Conservation (phyloP, 2,329 filamentous ascomycete genomes). For the Zasmidium cellare region DNA sequence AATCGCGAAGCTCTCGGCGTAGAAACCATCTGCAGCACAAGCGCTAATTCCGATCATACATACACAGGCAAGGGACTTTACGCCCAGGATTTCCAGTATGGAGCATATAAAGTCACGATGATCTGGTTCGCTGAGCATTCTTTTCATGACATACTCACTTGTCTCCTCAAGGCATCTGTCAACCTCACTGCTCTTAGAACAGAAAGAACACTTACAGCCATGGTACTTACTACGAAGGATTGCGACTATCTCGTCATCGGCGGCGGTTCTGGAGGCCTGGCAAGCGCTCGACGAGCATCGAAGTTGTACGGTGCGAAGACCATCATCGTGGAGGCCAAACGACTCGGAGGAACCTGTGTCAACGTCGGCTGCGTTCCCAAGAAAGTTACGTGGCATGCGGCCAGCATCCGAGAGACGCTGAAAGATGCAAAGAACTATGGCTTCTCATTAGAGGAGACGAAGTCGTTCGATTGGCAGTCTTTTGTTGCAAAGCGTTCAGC, state of each 20-base stretch:
- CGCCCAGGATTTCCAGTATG: too few species aligned
- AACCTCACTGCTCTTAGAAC: too few species aligned
- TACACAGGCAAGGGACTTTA: too few species aligned
- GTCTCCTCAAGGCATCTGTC: too few species aligned
- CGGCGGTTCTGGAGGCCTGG: slow-evolving; percentile 80
- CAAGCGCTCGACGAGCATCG: slow-evolving; percentile 73
- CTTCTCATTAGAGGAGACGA: slow-evolving; percentile 69
- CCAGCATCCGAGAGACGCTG: slow-evolving; percentile 73
- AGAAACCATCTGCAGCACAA: too few species aligned
- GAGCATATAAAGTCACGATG: too few species aligned
- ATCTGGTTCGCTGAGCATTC: too few species aligned
- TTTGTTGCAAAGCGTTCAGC: slow-evolving; percentile 85
- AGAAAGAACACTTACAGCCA: too few species aligned
- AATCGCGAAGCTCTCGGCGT: too few species aligned
- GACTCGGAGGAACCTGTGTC: slow-evolving; percentile 82
- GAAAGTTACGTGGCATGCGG: slow-evolving; percentile 85
- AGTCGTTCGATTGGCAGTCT: slow-evolving; percentile 74
- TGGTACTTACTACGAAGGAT: slow-evolving; percentile 68
- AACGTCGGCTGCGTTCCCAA: slow-evolving; percentile 92
- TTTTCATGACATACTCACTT: too few species aligned
- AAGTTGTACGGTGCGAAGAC: slow-evolving; percentile 70
- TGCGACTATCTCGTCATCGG: slow-evolving; percentile 86
- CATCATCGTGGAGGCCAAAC: slow-evolving; percentile 72
- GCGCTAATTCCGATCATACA: too few species aligned
- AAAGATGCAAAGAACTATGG: slow-evolving; percentile 74